A percentile compares a stretch with the other conserved stretches of the same genome.
phyloP scores from a whole-genome alignment of 495 filamentous ascomycete genomes.

The Cenococcum geophilum region DNA sequence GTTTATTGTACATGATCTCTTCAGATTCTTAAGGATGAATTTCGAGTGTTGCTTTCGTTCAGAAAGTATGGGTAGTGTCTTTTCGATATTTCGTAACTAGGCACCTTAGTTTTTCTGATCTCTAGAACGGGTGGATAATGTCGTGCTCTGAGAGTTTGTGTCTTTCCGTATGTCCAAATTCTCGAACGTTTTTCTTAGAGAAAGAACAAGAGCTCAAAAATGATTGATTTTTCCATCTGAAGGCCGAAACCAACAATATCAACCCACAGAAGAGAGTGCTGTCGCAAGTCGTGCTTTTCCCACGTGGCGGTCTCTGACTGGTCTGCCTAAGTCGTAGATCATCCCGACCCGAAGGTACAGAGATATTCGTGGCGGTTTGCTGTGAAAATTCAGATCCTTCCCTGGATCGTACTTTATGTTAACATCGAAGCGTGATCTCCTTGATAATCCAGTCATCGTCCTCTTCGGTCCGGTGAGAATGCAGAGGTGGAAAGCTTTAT shows the following conservation, averaged over 20 bases:
- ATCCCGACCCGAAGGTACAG: conserved; percentile 10
- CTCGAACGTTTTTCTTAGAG: conserved; percentile 8
- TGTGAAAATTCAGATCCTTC: conserved; percentile 23
- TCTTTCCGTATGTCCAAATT: conserved; percentile 6
- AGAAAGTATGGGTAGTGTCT: background rate
- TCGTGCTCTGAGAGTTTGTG: background rate
- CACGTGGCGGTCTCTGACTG: conserved; percentile 34
- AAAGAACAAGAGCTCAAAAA: conserved; percentile 13
- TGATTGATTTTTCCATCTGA: conserved; percentile 3
- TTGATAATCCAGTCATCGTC: background rate
- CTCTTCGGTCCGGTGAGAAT: background rate
- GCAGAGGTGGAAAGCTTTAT: background rate
- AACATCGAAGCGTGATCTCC: background rate
- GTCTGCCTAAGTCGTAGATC: conserved; percentile 29
- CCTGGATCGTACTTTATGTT: conserved; percentile 4
- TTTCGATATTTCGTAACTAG: background rate
- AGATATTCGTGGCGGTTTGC: conserved; percentile 15
- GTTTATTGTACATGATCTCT: too few species aligned
- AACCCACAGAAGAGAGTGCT: conserved; percentile 15
- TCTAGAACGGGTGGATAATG: background rate
- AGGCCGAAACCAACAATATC: conserved; percentile 24
- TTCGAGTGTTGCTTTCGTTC: too few species aligned
- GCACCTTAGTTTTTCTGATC: background rate
- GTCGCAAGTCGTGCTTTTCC: conserved; percentile 13
- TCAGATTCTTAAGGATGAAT: too few species aligned